A percentile compares a stretch with the other conserved stretches of the same genome.
Conservation (phyloP, 805 yeast genomes). For the Isabelozyma rhagii region DNA sequence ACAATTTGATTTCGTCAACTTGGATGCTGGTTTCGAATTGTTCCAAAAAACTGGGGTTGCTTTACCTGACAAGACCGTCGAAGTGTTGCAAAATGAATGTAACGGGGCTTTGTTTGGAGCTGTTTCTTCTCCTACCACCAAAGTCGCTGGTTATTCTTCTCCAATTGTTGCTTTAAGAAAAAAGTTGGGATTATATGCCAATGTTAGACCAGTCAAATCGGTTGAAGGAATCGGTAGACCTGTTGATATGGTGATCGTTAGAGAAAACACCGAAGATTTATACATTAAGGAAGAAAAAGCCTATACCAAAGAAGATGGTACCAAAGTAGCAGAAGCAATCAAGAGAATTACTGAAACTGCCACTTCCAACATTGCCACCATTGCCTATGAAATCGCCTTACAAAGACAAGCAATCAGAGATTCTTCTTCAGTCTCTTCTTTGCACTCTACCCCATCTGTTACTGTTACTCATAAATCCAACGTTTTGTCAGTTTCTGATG, state of each 20-base stretch:
- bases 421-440: constrained; percentile 32
- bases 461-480: constrained; percentile 97
- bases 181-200: constrained; percentile 91
- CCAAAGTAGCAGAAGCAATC: constrained; percentile 93
- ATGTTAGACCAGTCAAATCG: constrained; percentile 95
- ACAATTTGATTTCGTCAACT: constrained; percentile 78
- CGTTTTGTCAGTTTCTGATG: constrained; percentile 89
- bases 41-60: constrained; percentile 96
- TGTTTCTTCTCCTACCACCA: constrained; percentile 89
- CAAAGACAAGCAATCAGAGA: constrained; percentile 82
- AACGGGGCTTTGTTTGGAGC: constrained; percentile 99
- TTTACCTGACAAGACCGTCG: constrained; percentile 88
- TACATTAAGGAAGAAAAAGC: constrained; percentile 91
- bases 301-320: constrained; percentile 73
- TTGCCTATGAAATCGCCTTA: constrained; percentile 89
- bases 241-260: constrained; percentile 95
- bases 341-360: constrained; percentile 93
- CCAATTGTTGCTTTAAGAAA: constrained; percentile 99
- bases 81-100: constrained; percentile 70
- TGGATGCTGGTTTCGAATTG: constrained; percentile 92
- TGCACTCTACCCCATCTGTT: constrained; percentile 55
- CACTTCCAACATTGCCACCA: constrained; percentile 78
- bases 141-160: constrained; percentile 95
- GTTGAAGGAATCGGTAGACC: constrained; percentile 84
- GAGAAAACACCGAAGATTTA: constrained; percentile 97